Conservation (phyloP, 169 alveolate genomes). For the Cryptosporidium meleagridis region DNA sequence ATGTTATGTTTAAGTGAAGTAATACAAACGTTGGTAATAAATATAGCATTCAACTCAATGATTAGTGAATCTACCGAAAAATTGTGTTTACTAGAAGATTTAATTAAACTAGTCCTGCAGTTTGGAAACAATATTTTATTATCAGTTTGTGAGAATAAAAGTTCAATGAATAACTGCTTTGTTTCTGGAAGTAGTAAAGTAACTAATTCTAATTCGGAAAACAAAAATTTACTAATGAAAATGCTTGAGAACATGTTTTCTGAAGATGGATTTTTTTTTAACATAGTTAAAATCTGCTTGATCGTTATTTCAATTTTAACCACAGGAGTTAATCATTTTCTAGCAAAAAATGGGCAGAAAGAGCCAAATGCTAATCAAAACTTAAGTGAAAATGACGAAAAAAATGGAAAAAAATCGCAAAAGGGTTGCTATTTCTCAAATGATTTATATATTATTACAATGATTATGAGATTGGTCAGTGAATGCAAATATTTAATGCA, state of each 20-base stretch:
- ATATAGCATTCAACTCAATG: neutral
- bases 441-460: neutral
- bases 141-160: neutral
- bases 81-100: neutral
- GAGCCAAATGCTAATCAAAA: neutral
- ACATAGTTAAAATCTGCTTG: neutral
- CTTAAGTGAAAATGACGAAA: neutral
- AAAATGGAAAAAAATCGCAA: neutral
- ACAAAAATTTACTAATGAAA: neutral
- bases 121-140: slow-evolving; percentile 14
- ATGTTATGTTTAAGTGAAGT: slow-evolving; percentile 2
- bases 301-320: slow-evolving; percentile 3
- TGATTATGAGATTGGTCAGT: neutral
- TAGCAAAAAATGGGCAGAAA: neutral
- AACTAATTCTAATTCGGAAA: neutral
- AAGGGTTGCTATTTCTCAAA: neutral
- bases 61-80: neutral
- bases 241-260: slow-evolving; percentile 18
- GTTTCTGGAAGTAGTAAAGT: neutral
- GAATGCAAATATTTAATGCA: neutral
- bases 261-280: slow-evolving; percentile 7
- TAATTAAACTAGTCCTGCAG: neutral
- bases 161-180: neutral
- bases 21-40: neutral
- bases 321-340: neutral